Percentiles rank a stretch among this genome's conserved stretches.
Conservation (phyloP, 2,329 filamentous ascomycete species). For the Peltaster fructicola region DNA sequence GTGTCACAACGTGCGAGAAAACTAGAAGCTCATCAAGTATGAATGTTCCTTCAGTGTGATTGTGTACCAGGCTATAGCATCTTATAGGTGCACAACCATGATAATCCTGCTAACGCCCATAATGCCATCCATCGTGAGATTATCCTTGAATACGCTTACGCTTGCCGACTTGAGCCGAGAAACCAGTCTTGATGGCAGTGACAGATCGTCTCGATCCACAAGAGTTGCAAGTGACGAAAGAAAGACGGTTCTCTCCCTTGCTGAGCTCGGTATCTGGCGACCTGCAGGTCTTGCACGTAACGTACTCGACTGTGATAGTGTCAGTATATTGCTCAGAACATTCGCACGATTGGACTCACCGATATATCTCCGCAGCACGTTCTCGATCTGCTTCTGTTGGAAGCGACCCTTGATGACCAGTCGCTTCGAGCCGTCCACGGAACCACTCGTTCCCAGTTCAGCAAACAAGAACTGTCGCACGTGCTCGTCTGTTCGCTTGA, state of each 20-base stretch:
- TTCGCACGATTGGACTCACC: constrained; percentile 37
- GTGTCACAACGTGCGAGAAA: no score
- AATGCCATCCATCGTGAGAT: no score
- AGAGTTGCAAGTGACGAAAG: constrained; percentile 91
- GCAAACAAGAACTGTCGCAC: constrained; percentile 92
- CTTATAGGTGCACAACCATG: no score
- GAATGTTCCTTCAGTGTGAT: no score
- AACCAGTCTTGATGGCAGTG: constrained; percentile 98
- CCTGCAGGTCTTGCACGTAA: constrained; percentile 97
- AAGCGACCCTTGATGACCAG: constrained; percentile 98
- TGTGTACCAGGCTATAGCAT: no score
- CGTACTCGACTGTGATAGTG: constrained; percentile 57
- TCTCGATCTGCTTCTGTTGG: constrained; percentile 99
- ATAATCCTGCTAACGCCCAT: no score
- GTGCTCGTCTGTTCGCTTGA: constrained; percentile 94
- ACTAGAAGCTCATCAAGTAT: no score
- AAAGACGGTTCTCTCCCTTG: constrained; percentile 97
- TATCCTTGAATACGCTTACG: constrained; percentile 95
- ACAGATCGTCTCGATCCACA: constrained; percentile 57
- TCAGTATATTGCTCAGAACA: constrained; percentile 10
- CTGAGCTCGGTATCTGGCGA: constrained; percentile 87
- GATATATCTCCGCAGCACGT: constrained; percentile 88
- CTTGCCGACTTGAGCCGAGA: constrained; percentile 98
- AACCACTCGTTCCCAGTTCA: constrained; percentile 92
- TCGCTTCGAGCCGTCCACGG: constrained; percentile 79